A percentile compares a stretch with the other conserved stretches of the same genome.
Evolutionary conservation across 768 basidiomycete species (phyloP).

Genomic region (Strobilomyces dryophilus): DNA sequence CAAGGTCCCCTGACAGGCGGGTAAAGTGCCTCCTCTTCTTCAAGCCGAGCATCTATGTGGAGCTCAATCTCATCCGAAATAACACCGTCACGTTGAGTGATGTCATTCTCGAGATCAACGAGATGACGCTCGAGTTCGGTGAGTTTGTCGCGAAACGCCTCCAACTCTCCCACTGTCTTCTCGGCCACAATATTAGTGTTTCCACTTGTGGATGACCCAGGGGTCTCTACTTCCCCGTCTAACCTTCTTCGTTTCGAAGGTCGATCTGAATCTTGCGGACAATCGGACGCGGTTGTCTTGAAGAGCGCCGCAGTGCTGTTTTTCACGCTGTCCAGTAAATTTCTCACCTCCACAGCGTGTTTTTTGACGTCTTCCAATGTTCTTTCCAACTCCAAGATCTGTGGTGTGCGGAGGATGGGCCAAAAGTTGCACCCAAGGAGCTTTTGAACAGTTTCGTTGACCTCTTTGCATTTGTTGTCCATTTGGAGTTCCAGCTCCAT

Average conservation of each 20-base stretch:
- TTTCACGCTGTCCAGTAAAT: conserved; percentile 19
- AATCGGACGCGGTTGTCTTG: conserved; percentile 12
- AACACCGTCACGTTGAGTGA: conserved; percentile 31
- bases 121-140: conserved; percentile 26
- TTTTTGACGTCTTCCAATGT: conserved; percentile 24
- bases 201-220: background rate
- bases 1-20: conserved; percentile 13
- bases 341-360: conserved; percentile 29
- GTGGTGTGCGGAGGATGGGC: conserved; percentile 32
- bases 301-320: conserved; percentile 21
- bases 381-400: conserved; percentile 24
- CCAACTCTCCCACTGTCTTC: conserved; percentile 18
- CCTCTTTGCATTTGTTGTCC: conserved; percentile 30
- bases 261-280: conserved; percentile 18
- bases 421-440: conserved; percentile 37
- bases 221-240: conserved; percentile 4
- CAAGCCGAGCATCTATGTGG: conserved; percentile 26
- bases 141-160: conserved; percentile 28
- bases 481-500: conserved; percentile 19
- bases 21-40: conserved; percentile 24
- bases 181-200: background rate
- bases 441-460: conserved; percentile 27
- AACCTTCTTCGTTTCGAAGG: conserved; percentile 28
- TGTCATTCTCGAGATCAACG: conserved; percentile 33
- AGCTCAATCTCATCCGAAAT: conserved; percentile 30